Evolutionary conservation across 371 early-diverging fungal genomes (phyloP).

Genomic region (Syncephalastrum racemosum): DNA sequence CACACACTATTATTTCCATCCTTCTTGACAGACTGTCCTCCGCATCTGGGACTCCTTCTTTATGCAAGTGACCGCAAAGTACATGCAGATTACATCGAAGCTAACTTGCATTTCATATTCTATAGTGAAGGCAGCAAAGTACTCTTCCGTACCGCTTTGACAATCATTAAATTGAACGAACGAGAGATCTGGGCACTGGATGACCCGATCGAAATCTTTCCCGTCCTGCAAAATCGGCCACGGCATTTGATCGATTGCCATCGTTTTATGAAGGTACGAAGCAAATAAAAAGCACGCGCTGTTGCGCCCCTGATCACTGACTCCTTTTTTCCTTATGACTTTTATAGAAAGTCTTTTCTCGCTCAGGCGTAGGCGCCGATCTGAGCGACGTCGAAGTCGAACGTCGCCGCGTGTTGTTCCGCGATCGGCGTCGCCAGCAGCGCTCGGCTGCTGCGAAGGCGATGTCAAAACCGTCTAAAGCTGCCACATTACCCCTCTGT

Average conservation of each 20-base stretch:
- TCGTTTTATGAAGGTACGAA: slow-evolving; percentile 59
- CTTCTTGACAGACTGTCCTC: slow-evolving; percentile 54
- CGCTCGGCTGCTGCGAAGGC: slow-evolving; percentile 1
- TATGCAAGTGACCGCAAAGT: slow-evolving; percentile 49
- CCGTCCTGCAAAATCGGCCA: slow-evolving; percentile 63
- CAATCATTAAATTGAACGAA: slow-evolving; percentile 75
- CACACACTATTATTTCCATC: slow-evolving; percentile 14
- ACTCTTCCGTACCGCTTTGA: slow-evolving; percentile 74
- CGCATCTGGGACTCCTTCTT: slow-evolving; percentile 85
- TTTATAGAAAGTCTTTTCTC: slow-evolving; percentile 34
- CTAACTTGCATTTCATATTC: neutral
- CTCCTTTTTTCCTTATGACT: slow-evolving; percentile 8
- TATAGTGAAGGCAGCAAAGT: slow-evolving; percentile 75
- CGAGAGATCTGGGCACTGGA: slow-evolving; percentile 54
- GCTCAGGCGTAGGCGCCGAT: slow-evolving; percentile 35
- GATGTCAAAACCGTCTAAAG: no score
- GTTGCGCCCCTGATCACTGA: slow-evolving; percentile 9
- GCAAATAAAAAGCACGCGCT: slow-evolving; percentile 7
- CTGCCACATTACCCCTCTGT: no score
- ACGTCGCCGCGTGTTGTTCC: slow-evolving; percentile 41
- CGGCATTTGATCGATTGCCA: slow-evolving; percentile 70
- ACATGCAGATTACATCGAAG: neutral
- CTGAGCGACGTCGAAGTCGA: slow-evolving; percentile 52
- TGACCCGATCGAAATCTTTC: slow-evolving; percentile 69
- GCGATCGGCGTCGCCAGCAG: slow-evolving; percentile 26